Percentiles rank a stretch among this genome's conserved stretches.
phyloP scores from a whole-genome alignment of 805 yeast genomes.

The Sporopachydermia quercuum region DNA sequence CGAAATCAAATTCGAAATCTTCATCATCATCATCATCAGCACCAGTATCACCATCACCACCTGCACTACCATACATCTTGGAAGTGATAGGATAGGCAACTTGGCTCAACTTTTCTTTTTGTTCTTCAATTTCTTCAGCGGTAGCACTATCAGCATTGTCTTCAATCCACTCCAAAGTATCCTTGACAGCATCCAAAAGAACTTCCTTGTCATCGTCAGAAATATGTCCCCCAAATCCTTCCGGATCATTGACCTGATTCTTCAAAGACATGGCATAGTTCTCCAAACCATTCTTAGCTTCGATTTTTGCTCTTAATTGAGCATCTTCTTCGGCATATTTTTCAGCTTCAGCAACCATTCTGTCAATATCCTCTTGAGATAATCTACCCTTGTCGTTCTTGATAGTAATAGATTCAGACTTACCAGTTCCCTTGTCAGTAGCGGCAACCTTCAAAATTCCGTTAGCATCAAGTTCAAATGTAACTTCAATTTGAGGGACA shows the following conservation, averaged over 20 bases:
- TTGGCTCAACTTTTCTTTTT: conserved; percentile 66
- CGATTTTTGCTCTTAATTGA: conserved; percentile 68
- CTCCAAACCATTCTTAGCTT: conserved; percentile 77
- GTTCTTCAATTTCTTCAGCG: conserved; percentile 86
- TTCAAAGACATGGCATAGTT: conserved; percentile 75
- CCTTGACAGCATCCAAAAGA: conserved; percentile 73
- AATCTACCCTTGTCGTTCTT: conserved; percentile 91
- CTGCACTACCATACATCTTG: conserved; percentile 58
- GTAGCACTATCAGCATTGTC: conserved; percentile 78
- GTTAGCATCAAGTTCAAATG: conserved; percentile 77
- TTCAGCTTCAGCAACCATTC: conserved; percentile 97
- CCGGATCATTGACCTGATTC: conserved; percentile 41
- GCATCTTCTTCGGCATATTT: conserved; percentile 86
- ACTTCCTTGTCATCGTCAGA: conserved; percentile 87
- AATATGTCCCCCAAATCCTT: conserved; percentile 60
- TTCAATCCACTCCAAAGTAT: conserved; percentile 77
- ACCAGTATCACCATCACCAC: conserved; percentile 28
- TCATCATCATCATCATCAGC: conserved; percentile 31
- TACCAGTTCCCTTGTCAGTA: conserved; percentile 88
- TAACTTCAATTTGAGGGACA: conserved; percentile 79
- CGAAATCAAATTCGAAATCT: conserved; percentile 44
- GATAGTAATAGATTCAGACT: conserved; percentile 78
- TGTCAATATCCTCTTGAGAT: conserved; percentile 85
- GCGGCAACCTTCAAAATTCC: conserved; percentile 82
- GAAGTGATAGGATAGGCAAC: conserved; percentile 87